These are phyloP conservation scores for Sarocladium strictum DNA, from an alignment of 2,329 filamentous ascomycete species.

Conservation along the genomic window DNA sequence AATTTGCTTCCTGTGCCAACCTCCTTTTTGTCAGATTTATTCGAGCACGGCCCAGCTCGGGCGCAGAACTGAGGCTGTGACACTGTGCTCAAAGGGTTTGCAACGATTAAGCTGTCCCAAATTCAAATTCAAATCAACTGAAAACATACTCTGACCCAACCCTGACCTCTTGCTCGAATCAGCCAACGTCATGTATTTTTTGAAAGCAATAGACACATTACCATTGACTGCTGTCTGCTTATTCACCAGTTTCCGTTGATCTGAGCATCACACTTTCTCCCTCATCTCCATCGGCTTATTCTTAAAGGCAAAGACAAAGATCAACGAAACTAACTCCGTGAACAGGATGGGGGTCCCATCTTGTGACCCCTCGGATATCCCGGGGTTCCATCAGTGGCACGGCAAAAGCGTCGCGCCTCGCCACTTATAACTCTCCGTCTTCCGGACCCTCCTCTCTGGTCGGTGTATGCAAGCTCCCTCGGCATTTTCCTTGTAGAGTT, in stretches of 20 bases:
- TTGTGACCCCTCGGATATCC: neutral
- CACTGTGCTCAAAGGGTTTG: neutral
- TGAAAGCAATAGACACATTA: no score
- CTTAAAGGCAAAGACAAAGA: neutral
- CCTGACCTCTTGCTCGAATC: neutral
- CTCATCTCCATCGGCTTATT: neutral
- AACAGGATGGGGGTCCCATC: neutral
- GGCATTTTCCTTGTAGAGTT: neutral
- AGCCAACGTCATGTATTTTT: no score
- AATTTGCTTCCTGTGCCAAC: no score
- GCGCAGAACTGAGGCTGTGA: neutral
- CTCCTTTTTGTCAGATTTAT: no score
- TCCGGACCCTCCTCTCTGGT: neutral
- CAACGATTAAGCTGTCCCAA: no score
- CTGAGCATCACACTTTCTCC: no score
- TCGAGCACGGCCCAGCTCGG: neutral
- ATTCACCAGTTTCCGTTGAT: no score
- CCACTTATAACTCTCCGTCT: neutral
- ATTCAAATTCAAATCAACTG: no score
- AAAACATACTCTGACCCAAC: no score
- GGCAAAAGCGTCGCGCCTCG: neutral
- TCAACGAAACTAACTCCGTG: neutral
- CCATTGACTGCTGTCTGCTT: no score
- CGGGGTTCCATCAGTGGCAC: no score
- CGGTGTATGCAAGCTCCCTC: neutral